phyloP scores from a whole-genome alignment of 2,329 filamentous ascomycete species.

The Arthrocladium fulminans region DNA sequence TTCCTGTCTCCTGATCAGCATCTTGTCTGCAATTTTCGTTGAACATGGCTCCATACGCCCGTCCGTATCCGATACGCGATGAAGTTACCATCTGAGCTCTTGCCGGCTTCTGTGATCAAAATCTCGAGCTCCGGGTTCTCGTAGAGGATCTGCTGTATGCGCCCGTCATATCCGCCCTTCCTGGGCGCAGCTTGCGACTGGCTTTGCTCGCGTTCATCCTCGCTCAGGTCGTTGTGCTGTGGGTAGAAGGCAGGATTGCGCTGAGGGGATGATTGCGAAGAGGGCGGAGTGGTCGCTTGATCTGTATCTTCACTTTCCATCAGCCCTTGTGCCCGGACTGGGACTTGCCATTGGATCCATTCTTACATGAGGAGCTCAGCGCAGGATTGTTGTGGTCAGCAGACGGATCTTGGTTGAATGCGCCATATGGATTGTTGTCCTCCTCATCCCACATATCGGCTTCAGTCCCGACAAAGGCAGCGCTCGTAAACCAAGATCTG shows the following conservation, averaged over 20 bases:
- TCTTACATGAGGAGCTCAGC: constrained; percentile 12
- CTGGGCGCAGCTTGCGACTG: constrained; percentile 48
- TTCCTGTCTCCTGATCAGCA: constrained; percentile 50
- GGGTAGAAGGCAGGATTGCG: constrained; percentile 52
- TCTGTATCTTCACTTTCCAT: constrained; percentile 49
- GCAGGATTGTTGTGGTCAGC: constrained; percentile 33
- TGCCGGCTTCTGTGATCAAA: constrained; percentile 87
- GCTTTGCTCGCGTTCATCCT: constrained; percentile 47
- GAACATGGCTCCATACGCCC: constrained; percentile 51
- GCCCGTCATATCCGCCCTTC: constrained; percentile 84
- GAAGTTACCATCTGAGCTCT: constrained; percentile 85
- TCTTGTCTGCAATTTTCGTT: background rate
- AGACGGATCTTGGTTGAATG: constrained; percentile 73
- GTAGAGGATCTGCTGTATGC: constrained; percentile 94
- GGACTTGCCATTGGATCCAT: background rate
- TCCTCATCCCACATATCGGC: constrained; percentile 94
- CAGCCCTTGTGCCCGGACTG: background rate
- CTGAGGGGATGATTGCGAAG: constrained; percentile 61
- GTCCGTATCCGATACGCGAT: constrained; percentile 97
- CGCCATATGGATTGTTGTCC: constrained; percentile 95
- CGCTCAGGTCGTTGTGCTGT: constrained; percentile 46
- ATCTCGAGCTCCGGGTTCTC: constrained; percentile 87
- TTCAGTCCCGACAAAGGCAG: constrained; percentile 8
- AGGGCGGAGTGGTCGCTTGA: constrained; percentile 54
- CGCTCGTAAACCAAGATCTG: constrained; percentile 8